These are phyloP conservation scores for Penicillium angulare DNA, from an alignment of 495 filamentous ascomycete genomes.

Conservation along the genomic window DNA sequence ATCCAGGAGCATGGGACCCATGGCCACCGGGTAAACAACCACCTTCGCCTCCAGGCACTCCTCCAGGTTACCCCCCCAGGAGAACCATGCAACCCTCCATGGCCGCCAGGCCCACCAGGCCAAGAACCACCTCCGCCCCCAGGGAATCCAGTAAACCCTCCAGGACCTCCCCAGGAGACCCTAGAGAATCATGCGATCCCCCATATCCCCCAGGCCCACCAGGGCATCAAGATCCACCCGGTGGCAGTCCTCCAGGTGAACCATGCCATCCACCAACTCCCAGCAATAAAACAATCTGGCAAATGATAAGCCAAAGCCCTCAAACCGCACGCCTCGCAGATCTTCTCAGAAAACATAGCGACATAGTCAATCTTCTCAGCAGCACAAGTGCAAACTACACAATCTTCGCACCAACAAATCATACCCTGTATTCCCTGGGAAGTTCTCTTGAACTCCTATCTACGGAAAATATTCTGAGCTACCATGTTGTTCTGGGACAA, in stretches of 20 bases:
- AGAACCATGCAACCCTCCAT: no score
- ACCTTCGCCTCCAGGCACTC: no score
- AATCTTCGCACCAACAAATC: slow-evolving; percentile 75
- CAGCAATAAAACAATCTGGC: slow-evolving; percentile 69
- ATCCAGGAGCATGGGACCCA: no score
- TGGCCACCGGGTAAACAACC: no score
- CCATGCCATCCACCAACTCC: slow-evolving; percentile 18
- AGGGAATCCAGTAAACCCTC: not conserved
- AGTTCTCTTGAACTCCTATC: slow-evolving; percentile 38
- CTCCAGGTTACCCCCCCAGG: no score
- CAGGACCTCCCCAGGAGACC: no score
- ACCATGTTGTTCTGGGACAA: slow-evolving; percentile 70
- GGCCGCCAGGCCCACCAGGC: no score
- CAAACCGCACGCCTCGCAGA: slow-evolving; percentile 73
- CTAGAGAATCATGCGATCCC: no score
- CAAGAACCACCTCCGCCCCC: not conserved
- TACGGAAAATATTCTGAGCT: slow-evolving; percentile 66
- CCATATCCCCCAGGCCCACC: no score
- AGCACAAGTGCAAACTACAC: slow-evolving; percentile 69
- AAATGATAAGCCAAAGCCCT: slow-evolving; percentile 69
- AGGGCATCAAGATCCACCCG: not conserved
- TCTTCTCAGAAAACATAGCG: slow-evolving; percentile 65
- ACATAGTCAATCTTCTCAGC: slow-evolving; percentile 70
- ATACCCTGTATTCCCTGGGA: slow-evolving; percentile 68
- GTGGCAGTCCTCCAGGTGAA: no score